Evolutionary conservation across 2,329 filamentous ascomycete genomes (phyloP), one percentile per base, ranked within the genome.

Genomic region (Fusarium udum): DNA sequence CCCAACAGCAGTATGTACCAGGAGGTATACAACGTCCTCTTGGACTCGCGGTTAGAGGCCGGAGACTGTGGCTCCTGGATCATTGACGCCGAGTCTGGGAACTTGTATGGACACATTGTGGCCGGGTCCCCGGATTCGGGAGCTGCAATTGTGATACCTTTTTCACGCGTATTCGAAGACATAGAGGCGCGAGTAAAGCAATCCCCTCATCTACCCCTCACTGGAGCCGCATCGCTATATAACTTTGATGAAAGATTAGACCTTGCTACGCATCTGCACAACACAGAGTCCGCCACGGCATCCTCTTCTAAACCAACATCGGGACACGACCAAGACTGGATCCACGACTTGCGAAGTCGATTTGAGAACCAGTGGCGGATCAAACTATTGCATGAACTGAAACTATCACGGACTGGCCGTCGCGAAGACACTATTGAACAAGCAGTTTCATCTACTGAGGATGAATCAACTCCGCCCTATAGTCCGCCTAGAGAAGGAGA

Each of bases 321-420:
- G 10, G 7, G 2, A 10, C 0, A 9, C 7, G 4, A 0, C 10
- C 28, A 49, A 31, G 10, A 18, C 0, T 49, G 46, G 46, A 49
- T 49, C 4, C 28, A 0, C 0, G 28, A 49, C 7, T 16, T 49
- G 28, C 1, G 46, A 49, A 18, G 14, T 6, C 28, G 28, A 49
- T 49, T 49, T 31, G 10, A n/a, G 46, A 49, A 4, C 4, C 46
- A 31, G 28, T 31, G 46, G 46, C 46, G 46, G 28, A n/a, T n/a
- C 7, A 31, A 49, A 7, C 46, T 49, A n/a, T 6, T 49, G 10
- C 14, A 49, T 7, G 26, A 49, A 16, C 46, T 49, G 20, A 49
- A 49, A 0, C 28, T 31, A 31, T 49, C 46, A 18, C 20, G 20
- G 46, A 31, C 46, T 31, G 3, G 8, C 18, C 8, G 14, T 5